Evolutionary conservation across 2,329 filamentous ascomycete genomes (phyloP).

Genomic region (Nannizziopsis arthrosporioides): DNA sequence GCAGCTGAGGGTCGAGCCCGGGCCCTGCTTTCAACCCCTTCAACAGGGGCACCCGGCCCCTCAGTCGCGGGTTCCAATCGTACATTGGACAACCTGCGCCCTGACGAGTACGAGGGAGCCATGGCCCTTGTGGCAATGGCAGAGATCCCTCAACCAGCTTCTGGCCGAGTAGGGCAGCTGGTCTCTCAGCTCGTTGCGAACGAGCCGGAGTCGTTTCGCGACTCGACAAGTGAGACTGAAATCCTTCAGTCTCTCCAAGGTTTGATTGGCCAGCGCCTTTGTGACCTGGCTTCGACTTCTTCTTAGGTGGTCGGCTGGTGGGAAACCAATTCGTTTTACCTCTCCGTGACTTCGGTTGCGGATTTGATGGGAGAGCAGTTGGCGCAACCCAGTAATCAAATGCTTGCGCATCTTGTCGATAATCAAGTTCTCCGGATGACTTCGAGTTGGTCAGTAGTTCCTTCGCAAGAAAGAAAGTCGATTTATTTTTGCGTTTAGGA

Average conservation of each 20-base stretch:
- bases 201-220: constrained; percentile 20
- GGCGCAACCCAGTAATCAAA: constrained; percentile 4
- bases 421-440: constrained; percentile 5
- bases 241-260: constrained; percentile 24
- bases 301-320: constrained; percentile 1
- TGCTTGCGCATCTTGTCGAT: constrained; percentile 2
- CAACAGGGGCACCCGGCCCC: background rate
- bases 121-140: constrained; percentile 25
- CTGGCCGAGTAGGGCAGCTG: constrained; percentile 20
- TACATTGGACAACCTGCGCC: constrained; percentile 19
- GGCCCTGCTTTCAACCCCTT: constrained; percentile 2
- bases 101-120: constrained; percentile 25
- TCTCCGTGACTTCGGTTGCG: constrained; percentile 5
- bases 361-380: background rate
- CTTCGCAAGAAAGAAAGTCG: background rate
- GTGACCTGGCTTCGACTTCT: constrained; percentile 16
- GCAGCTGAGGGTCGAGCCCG: constrained; percentile 5
- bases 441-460: constrained; percentile 5
- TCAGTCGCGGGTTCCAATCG: constrained; percentile 10
- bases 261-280: constrained; percentile 24
- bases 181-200: constrained; percentile 24
- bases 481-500: background rate
- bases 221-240: constrained; percentile 22
- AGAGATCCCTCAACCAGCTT: constrained; percentile 14
- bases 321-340: constrained; percentile 9